Evolutionary conservation across 164 flowering plant genomes (phyloP), one percentile per base, ranked within the genome.

Genomic region (Liquidambar formosana): DNA sequence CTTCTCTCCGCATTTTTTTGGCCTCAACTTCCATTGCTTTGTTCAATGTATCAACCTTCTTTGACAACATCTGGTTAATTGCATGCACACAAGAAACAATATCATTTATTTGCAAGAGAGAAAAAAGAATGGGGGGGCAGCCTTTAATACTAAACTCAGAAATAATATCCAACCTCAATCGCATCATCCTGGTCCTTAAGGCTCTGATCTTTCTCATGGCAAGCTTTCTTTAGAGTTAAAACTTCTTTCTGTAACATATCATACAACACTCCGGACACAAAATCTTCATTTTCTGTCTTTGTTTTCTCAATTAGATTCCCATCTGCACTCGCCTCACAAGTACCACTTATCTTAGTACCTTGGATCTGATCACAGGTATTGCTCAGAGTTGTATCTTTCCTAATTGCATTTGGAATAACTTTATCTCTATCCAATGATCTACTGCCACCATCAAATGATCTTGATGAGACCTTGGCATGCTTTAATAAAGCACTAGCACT

Each of bases 21-120:
- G 86, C 79, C 78, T 89, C 94, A 48, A 84, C 84, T 73, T 82
- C 94, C 90, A 89, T 89, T 33, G 92, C 90, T 75, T 83, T 89
- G 68, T 74, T 86, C 67, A 89, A 69, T 22, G 89, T 88, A 60
- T 88, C 94, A 4, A 88, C 92, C 73, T 89, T 89, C 78, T 81
- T 89, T 8, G 86, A 85, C 64, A 88, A 76, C 90, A 88, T 86
- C 94, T 89, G 83, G 60, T 44, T 2, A 69, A 54, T 56, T 71
- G 8, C 64, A 66, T 71, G 8, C 64, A 66, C 28, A 62, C 16
- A 5, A 38, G 11, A 23, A 22, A 69, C 22, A 71, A 18, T 5
- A 58, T n/a, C 27, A 33, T 33, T 33, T 33, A 6, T 33, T 2
- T 33, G 41, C 6, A 6, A 33, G 41, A 33, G 41, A n/a, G 23